Evolutionary conservation across 768 basidiomycete species (phyloP), one percentile per base, ranked within the genome.

Genomic region (Russula sp.): DNA sequence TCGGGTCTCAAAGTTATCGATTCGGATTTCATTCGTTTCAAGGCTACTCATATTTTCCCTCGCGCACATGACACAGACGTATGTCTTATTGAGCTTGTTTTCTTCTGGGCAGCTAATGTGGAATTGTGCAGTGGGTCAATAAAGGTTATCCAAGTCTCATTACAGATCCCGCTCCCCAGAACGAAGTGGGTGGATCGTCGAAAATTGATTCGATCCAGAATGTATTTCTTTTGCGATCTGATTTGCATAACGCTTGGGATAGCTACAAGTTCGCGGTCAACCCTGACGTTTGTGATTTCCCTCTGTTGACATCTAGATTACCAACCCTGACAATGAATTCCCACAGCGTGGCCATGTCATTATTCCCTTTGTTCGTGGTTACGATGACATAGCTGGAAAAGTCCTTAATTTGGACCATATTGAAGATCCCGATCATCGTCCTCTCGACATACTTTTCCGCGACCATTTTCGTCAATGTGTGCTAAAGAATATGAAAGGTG

Each of bases 401-500:
- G 30, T 44, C 59, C 51, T 53, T 26, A 42, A 61, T 10, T 51
- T 53, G 2, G 40, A 36, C 7, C 51, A 61, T 28, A 53, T 61
- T 13, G 5, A 9, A 11, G 38, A 61, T 3, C 3, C 24, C 6
- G n/a, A 53, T 44, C 30, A 42, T 4, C 50, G 59, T 30, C 51
- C 51, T 5, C 51, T 53, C 18, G 50, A 61, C 18, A 38, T 44
- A 26, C 28, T 61, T 52, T 42, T 52, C 51, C 51, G 8, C 0
- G 59, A 52, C n/a, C 38, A 52, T 51, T 53, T 61, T 32, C 50
- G 52, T 30, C 51, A 53, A 61, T 38, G 20, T 7, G 51, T 53
- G n/a, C 59, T 53, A 28, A 61, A 61, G 40, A 53, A 61, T 52
- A 61, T 52, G 59, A 61, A 61, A 14, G 32, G 34, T 14, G 50